Evolutionary conservation across 2,329 filamentous ascomycete genomes (phyloP).

Genomic region (Lasiodiplodia gonubiensis): DNA sequence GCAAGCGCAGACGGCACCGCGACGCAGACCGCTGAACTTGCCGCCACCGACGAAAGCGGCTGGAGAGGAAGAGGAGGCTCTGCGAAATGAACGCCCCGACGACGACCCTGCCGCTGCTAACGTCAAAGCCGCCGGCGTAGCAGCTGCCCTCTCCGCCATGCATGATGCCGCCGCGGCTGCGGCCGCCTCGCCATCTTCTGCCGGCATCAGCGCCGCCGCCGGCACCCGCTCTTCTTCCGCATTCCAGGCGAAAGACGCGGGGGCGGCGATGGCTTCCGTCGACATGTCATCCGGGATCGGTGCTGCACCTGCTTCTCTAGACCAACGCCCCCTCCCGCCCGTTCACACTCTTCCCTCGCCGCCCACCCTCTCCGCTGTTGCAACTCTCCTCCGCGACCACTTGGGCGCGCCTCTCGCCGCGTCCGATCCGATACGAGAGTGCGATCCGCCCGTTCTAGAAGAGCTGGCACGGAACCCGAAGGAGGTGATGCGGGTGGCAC

Average conservation of each 20-base stretch:
- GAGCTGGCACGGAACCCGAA: conserved; percentile 32
- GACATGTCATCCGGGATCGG: not conserved
- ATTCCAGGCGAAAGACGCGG: not conserved
- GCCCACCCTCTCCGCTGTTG: not conserved
- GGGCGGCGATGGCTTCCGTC: not conserved
- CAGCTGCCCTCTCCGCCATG: conserved; percentile 10
- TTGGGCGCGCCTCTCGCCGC: not conserved
- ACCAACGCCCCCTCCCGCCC: not conserved
- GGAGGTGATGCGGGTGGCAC: conserved; percentile 64
- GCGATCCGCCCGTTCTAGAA: conserved; percentile 48
- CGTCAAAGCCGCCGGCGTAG: not conserved
- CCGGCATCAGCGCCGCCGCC: no score
- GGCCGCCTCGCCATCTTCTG: not conserved
- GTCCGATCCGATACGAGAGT: conserved; percentile 44
- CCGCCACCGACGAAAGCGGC: not conserved
- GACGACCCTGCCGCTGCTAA: not conserved
- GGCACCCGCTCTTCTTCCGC: not conserved
- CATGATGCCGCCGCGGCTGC: conserved; percentile 7
- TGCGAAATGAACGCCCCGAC: not conserved
- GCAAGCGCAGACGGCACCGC: not conserved
- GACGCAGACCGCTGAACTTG: conserved; percentile 7
- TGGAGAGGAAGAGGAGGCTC: not conserved
- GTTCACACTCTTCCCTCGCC: not conserved
- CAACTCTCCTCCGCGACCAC: conserved; percentile 33
- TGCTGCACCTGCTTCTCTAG: not conserved